These are phyloP conservation scores for Stygiomarasmius scandens DNA, from an alignment of 1,284 basidiomycete species.

Conservation along the genomic window DNA sequence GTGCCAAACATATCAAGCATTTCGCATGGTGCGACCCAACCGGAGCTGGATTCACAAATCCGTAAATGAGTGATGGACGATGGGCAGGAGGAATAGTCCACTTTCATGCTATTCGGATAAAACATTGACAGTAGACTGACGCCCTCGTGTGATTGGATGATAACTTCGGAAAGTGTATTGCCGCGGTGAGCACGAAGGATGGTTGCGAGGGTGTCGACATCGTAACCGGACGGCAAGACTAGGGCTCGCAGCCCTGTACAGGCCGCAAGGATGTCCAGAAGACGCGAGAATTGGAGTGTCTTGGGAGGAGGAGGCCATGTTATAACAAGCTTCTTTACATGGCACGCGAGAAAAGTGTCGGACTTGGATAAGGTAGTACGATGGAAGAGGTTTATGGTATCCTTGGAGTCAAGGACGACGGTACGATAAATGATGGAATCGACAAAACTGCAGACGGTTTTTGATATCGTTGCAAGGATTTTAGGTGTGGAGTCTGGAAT, in stretches of 20 bases:
- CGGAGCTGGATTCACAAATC: slow-evolving; percentile 40
- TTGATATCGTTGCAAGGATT: slow-evolving; percentile 32
- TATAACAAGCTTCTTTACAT: slow-evolving; percentile 38
- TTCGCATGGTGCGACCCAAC: slow-evolving; percentile 38
- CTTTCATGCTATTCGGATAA: slow-evolving; percentile 5
- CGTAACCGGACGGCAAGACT: slow-evolving; percentile 26
- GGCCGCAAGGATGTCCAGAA: slow-evolving; percentile 29
- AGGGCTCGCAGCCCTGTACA: slow-evolving; percentile 32
- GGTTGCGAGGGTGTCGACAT: slow-evolving; percentile 21
- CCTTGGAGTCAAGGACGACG: slow-evolving; percentile 34
- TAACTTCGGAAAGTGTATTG: slow-evolving; percentile 26
- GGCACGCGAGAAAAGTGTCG: slow-evolving; percentile 28
- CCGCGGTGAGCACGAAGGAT: slow-evolving; percentile 8
- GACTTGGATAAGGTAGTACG: slow-evolving; percentile 36
- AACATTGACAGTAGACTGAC: neutral
- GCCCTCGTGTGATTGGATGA: slow-evolving; percentile 29
- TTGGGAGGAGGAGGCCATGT: slow-evolving; percentile 25
- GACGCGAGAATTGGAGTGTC: slow-evolving; percentile 17
- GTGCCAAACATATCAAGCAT: slow-evolving; percentile 37
- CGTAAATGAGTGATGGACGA: slow-evolving; percentile 38
- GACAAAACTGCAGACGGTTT: slow-evolving; percentile 29
- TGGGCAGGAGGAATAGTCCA: slow-evolving; percentile 5
- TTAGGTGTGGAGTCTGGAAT: slow-evolving; percentile 28
- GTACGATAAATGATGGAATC: slow-evolving; percentile 37
- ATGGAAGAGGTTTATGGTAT: slow-evolving; percentile 34